Evolutionary conservation across 2,329 filamentous ascomycete species (phyloP).

Genomic region (Diaporthe vexans): DNA sequence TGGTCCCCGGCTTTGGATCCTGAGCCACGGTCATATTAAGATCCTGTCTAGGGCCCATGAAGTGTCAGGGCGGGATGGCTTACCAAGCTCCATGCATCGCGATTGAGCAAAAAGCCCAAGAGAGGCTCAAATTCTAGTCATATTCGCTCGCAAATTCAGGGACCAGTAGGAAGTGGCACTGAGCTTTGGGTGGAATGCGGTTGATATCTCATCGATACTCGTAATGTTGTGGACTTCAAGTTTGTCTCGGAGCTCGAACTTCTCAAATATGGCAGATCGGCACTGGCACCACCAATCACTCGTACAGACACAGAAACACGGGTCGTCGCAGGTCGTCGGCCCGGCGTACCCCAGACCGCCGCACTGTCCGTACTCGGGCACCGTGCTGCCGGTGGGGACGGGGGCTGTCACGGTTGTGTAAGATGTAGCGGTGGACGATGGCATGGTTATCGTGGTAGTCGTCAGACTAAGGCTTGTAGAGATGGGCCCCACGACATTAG

Average conservation of each 20-base stretch:
- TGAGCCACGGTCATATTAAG: too few relatives aligned
- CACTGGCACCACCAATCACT: constrained; percentile 53
- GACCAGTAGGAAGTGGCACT: too few relatives aligned
- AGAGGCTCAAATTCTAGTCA: too few relatives aligned
- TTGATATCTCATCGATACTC: too few relatives aligned
- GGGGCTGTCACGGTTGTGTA: constrained; percentile 23
- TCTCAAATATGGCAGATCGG: constrained; percentile 5
- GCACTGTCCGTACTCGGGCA: constrained; percentile 55
- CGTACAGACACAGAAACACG: constrained; percentile 48
- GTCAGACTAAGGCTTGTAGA: constrained; percentile 5
- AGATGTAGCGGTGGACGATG: neutral
- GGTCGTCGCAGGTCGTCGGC: constrained; percentile 50
- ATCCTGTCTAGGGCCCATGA: too few relatives aligned
- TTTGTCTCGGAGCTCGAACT: neutral
- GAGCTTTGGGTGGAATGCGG: neutral
- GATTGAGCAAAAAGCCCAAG: too few relatives aligned
- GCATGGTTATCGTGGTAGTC: constrained; percentile 11
- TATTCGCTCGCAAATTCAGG: too few relatives aligned
- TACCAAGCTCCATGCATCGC: too few relatives aligned
- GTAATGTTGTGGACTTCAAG: neutral
- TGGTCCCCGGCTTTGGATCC: too few relatives aligned
- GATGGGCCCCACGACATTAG: too few relatives aligned
- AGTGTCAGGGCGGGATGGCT: too few relatives aligned
- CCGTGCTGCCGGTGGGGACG: constrained; percentile 36
- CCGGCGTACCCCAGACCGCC: constrained; percentile 53